Evolutionary conservation across 495 filamentous ascomycete species (phyloP).

Genomic region (Lineolata rhizophorae): DNA sequence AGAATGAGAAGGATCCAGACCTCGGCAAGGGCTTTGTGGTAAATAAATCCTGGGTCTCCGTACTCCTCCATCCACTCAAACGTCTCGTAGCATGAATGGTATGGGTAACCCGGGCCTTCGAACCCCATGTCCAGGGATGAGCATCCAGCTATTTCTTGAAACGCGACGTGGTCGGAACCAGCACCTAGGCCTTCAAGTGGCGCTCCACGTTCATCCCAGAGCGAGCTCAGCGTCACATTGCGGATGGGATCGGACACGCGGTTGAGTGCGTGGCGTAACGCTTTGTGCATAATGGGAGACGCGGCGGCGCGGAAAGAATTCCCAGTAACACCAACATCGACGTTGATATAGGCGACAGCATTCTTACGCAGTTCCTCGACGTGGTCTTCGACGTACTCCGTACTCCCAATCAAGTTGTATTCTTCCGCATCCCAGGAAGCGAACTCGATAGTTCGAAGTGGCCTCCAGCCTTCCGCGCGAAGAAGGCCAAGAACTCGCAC

Average conservation of each 20-base stretch:
- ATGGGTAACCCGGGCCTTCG: conserved; percentile 29
- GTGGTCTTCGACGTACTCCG: conserved; percentile 71
- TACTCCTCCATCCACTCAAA: conserved; percentile 65
- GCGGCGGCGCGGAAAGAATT: conserved; percentile 49
- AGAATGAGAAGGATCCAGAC: conserved; percentile 66
- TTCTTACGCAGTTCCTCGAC: conserved; percentile 32
- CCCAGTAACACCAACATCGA: conserved; percentile 68
- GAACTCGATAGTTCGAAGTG: conserved; percentile 83
- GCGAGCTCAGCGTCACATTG: conserved; percentile 49
- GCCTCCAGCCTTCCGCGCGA: conserved; percentile 55
- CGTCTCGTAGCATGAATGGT: conserved; percentile 71
- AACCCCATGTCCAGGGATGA: conserved; percentile 80
- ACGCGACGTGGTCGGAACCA: conserved; percentile 77
- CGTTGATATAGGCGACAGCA: conserved; percentile 72
- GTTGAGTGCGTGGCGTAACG: conserved; percentile 48
- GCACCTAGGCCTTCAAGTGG: conserved; percentile 45
- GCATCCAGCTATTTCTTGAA: conserved; percentile 83
- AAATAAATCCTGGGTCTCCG: conserved; percentile 61
- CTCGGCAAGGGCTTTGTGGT: conserved; percentile 61
- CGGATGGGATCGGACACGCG: conserved; percentile 47
- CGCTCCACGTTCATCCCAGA: conserved; percentile 48
- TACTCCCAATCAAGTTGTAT: conserved; percentile 87
- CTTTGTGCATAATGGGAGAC: conserved; percentile 52
- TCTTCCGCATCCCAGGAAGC: conserved; percentile 86
- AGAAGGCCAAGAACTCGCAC: conserved; percentile 65